phyloP scores from a whole-genome alignment of 2,329 filamentous ascomycete species.

The Monosporascus sp. region DNA sequence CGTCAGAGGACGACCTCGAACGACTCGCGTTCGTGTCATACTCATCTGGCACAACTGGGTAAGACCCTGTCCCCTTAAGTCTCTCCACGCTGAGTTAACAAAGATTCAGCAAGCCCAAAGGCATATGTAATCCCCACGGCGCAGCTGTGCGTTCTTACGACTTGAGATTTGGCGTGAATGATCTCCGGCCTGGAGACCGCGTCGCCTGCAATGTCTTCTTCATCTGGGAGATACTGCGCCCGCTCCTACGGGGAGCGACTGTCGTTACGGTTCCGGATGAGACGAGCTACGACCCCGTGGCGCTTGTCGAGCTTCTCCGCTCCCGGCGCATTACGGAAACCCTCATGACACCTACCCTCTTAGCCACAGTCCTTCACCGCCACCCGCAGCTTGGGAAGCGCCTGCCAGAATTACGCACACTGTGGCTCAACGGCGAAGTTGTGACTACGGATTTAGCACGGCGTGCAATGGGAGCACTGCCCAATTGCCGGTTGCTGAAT shows the following conservation, averaged over 20 bases:
- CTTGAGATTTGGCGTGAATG: constrained; percentile 63
- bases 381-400: constrained; percentile 59
- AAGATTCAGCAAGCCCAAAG: constrained; percentile 55
- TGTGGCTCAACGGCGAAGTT: constrained; percentile 81
- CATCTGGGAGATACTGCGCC: constrained; percentile 77
- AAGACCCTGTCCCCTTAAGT: not conserved
- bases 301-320: constrained; percentile 65
- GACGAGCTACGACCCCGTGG: constrained; percentile 69
- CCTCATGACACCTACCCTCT: constrained; percentile 75
- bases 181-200: constrained; percentile 65
- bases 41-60: constrained; percentile 69
- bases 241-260: constrained; percentile 69
- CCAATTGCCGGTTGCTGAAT: constrained; percentile 65
- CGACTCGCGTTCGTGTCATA: constrained; percentile 76
- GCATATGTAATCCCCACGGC: constrained; percentile 73
- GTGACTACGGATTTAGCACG: constrained; percentile 72
- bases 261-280: constrained; percentile 71
- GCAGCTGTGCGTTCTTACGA: constrained; percentile 71
- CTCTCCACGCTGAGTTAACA: not conserved
- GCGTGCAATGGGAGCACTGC: constrained; percentile 61
- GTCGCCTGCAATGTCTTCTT: constrained; percentile 89
- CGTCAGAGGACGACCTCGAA: constrained; percentile 63
- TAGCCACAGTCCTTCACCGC: constrained; percentile 67
- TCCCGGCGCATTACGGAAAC: constrained; percentile 68
- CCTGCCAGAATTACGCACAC: constrained; percentile 60